These are phyloP conservation scores for Penicillium arizonense DNA, from an alignment of 495 filamentous ascomycete species.

Conservation along the genomic window DNA sequence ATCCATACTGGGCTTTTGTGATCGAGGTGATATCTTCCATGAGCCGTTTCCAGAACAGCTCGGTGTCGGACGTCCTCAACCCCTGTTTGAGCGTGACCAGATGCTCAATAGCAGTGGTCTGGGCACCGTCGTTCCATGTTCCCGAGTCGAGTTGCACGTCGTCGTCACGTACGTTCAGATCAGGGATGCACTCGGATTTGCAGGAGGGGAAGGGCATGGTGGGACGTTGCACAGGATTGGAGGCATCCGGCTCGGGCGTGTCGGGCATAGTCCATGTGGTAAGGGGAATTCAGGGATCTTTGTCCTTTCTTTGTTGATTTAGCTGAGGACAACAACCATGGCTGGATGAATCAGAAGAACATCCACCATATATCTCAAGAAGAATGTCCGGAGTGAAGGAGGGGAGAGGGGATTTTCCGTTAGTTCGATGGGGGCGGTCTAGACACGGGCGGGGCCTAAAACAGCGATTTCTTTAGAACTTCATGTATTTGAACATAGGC, in stretches of 20 bases:
- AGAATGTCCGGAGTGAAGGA: constrained; percentile 1
- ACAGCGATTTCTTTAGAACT: constrained; percentile 15
- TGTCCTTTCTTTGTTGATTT: constrained; percentile 6
- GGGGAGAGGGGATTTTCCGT: constrained; percentile 29
- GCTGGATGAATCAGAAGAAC: constrained; percentile 17
- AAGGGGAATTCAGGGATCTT: constrained; percentile 2
- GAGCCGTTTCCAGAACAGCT: constrained; percentile 65
- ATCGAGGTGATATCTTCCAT: constrained; percentile 67
- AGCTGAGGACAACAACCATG: constrained; percentile 32
- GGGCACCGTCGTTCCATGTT: constrained; percentile 48
- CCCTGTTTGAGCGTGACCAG: constrained; percentile 61
- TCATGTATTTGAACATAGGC: not conserved
- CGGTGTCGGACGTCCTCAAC: constrained; percentile 52
- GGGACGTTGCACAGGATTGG: constrained; percentile 26
- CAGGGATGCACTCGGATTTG: constrained; percentile 45
- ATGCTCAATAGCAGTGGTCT: constrained; percentile 62
- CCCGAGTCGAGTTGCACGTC: constrained; percentile 49
- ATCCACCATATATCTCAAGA: not conserved
- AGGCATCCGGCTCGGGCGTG: constrained; percentile 37
- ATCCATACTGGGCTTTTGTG: constrained; percentile 65
- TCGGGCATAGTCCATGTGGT: constrained; percentile 39
- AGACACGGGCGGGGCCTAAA: constrained; percentile 22
- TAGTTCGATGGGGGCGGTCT: constrained; percentile 25
- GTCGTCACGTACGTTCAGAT: constrained; percentile 41
- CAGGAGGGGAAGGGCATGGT: constrained; percentile 36